Evolutionary conservation across 805 yeast genomes (phyloP).

Genomic region (Candida mattraensis): DNA sequence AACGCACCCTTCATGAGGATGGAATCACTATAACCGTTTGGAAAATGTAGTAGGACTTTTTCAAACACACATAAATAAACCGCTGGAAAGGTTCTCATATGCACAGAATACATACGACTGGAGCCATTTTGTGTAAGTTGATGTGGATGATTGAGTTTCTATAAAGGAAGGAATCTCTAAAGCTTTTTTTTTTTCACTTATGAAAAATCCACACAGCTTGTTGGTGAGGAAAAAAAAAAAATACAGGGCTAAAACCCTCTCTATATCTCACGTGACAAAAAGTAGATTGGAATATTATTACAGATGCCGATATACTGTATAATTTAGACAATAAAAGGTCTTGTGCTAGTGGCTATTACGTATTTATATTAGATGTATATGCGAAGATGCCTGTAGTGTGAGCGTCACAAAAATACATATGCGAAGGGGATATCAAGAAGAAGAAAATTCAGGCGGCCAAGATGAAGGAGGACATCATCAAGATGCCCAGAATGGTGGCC

Average conservation of each 20-base stretch:
- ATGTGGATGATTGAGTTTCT: background rate
- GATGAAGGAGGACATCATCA: too few species aligned
- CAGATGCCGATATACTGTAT: too few species aligned
- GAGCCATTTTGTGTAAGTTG: conserved; percentile 31
- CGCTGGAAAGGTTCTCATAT: conserved; percentile 1
- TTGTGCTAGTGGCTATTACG: too few species aligned
- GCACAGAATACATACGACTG: conserved; percentile 35
- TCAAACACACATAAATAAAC: too few species aligned
- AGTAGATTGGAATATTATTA: too few species aligned
- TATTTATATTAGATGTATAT: background rate
- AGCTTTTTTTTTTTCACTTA: conserved; percentile 4
- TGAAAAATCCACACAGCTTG: background rate
- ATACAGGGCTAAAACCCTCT: conserved; percentile 5
- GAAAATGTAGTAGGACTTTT: conserved; percentile 12
- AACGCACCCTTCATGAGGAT: conserved; percentile 16
- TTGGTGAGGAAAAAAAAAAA: conserved; percentile 1
- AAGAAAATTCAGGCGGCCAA: too few species aligned
- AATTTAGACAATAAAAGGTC: too few species aligned
- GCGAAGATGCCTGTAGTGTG: too few species aligned
- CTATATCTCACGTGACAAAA: conserved; percentile 10
- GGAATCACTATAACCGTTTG: conserved; percentile 33
- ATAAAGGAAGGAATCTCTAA: conserved; percentile 1
- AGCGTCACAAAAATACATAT: too few species aligned
- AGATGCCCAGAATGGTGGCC: too few species aligned
- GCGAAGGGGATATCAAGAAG: too few species aligned